Base-by-base conservation (phyloP, 495 filamentous ascomycete species). In the Penicillium mononematosum region DNA sequence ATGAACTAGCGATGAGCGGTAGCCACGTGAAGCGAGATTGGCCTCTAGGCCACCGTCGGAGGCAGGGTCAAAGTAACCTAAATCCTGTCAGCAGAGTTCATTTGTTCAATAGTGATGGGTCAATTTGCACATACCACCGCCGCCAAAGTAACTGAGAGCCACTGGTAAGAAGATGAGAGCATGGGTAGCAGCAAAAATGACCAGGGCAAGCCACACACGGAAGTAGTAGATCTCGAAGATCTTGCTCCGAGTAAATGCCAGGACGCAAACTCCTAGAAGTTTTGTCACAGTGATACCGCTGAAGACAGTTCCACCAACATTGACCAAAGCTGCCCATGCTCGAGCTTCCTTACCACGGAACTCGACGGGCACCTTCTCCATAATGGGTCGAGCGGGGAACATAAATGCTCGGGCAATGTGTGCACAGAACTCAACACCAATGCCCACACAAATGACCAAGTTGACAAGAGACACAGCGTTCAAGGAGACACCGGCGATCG, bases 221-320 rank as follows among this genome's bases (percentile, higher is more conserved):
- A 99, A 99, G 70, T 98, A 99, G 72, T 98, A 99, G 53, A 98
- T 89, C 78, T 98, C 95, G 67, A 99, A 99, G 69, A 99, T 98
- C 83, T 97, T 98, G 72, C 91, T 96, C 24, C 89, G 75, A 8
- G 94, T 99, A 60, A 96, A 98, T 0, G 92, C 94, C 14, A 99
- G 79, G 41, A 99, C 94, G 47, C 81, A 87, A 3, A 99, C 95
- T 1, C 94, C 94, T 9, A 99, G 74, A 2, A 97, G 75, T 70
- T 99, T 99, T 20, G 94, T 99, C 25, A 99, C 75, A 0, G 92
- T 97, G 67, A 99, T 99, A 0, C 94, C 94, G 47, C 88, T 93
- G 68, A 99, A 94, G 12, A 99, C 95, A 31, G 86, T 92, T 1
- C 88, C 89, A 16, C 95, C 94, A 5, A 98, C 92, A 66, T 96